phyloP scores from a whole-genome alignment of 2,329 filamentous ascomycete species.

The Colletotrichum nymphaeae region DNA sequence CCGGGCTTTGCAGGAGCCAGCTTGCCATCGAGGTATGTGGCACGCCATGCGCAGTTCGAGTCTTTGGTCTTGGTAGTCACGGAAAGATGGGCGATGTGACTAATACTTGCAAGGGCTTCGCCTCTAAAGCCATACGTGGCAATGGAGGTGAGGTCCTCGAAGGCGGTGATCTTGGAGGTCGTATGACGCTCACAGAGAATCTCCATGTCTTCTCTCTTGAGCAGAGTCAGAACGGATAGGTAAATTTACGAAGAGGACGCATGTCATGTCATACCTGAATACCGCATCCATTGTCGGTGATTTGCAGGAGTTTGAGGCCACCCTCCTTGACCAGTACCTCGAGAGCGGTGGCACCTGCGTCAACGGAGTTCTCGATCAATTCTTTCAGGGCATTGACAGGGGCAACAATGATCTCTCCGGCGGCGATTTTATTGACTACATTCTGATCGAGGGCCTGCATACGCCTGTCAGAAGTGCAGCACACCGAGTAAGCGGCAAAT shows the following conservation, averaged over 20 bases:
- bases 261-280: conserved; percentile 74
- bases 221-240: conserved; percentile 37
- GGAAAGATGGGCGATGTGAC: conserved; percentile 94
- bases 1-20: conserved; percentile 88
- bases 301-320: conserved; percentile 93
- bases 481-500: conserved; percentile 8
- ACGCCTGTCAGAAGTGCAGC: conserved; percentile 8
- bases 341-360: conserved; percentile 92
- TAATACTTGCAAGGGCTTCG: conserved; percentile 96
- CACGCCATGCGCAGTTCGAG: conserved; percentile 90
- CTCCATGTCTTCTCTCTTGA: conserved; percentile 86
- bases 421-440: conserved; percentile 98
- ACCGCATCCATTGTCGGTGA: conserved; percentile 96
- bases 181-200: conserved; percentile 97
- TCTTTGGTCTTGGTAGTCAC: conserved; percentile 94
- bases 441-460: conserved; percentile 84
- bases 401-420: conserved; percentile 97
- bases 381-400: conserved; percentile 97
- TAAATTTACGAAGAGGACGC: background rate
- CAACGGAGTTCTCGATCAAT: conserved; percentile 95
- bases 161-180: conserved; percentile 93
- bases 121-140: conserved; percentile 98
- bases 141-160: conserved; percentile 91
- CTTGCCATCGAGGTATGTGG: conserved; percentile 86
- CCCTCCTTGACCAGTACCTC: conserved; percentile 96